Evolutionary conservation across 108 stramenopile species (phyloP), one percentile per base, ranked within the genome.

Genomic region (Skeletonema grethae): DNA sequence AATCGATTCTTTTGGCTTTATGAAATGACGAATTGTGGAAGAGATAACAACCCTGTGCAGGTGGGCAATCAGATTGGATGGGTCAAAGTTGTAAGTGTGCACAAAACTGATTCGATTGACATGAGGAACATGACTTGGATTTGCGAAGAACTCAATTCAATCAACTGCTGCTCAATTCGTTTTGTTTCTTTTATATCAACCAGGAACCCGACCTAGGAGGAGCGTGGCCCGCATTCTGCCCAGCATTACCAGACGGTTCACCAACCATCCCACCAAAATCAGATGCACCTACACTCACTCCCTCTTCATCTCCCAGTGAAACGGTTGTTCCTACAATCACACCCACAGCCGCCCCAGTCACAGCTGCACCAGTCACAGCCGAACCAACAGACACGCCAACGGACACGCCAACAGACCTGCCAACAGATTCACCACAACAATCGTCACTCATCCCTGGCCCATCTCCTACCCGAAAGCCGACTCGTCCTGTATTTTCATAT

Each of bases 1-100:
- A 80, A 80, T 80, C 38, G 79, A 16, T 80, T 80, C 63, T 80
- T 73, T 73, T 80, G 72, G 72, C 39, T 36, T 2, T 80, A 69
- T 59, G 57, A 76, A 28, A 48, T 29, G 10, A 46, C 30, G 16
- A 48, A 62, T 59, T 64, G 53, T 30, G 66, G 58, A 12, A 29
- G 43, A 28, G 71, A 63, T 1, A 64, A 38, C 57, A 31, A 57
- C 2, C 30, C 66, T 28, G 56, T 80, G n/a, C 32, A 64, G 63
- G 61, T 53, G 3, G 79, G 67, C 1, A 67, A 80, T 63, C 53
- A 46, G 31, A 73, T 80, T 59, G 79, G 79, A 41, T 80, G 79
- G 79, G 79, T 80, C 10, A 69, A 57, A 7, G 55, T 80, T 35
- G 79, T 80, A 63, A 80, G 79, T 79, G 43, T 10, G 28, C 0